phyloP scores from a whole-genome alignment of 495 filamentous ascomycete species.

The Talaromyces liani region DNA sequence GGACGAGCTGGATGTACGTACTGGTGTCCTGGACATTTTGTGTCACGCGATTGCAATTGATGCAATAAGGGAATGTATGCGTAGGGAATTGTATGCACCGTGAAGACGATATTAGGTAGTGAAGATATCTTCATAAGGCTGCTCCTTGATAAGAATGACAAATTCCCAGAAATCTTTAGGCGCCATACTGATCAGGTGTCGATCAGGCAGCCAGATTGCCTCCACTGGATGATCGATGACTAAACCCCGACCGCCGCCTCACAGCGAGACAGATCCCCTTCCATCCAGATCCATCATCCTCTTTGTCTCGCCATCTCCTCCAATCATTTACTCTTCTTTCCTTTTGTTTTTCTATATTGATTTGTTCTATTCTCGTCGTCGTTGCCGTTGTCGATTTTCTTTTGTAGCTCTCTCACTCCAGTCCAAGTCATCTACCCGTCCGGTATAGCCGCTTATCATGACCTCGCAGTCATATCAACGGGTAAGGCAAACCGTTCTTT shows the following conservation, averaged over 20 bases:
- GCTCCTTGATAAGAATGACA: not conserved
- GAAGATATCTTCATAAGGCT: too few species aligned
- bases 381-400: not conserved
- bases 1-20: constrained; percentile 10
- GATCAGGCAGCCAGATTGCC: constrained; percentile 4
- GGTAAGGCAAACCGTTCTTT: constrained; percentile 42
- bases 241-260: not conserved
- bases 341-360: not conserved
- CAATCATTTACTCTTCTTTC: not conserved
- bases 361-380: constrained; percentile 16
- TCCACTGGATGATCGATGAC: not conserved
- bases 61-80: not conserved
- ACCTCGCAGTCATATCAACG: constrained; percentile 82
- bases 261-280: not conserved
- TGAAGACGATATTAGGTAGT: not conserved
- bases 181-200: constrained; percentile 6
- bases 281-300: not conserved
- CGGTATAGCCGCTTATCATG: constrained; percentile 43
- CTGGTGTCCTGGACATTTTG: constrained; percentile 25
- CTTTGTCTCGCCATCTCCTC: constrained; percentile 11
- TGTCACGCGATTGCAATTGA: not conserved
- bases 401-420: not conserved
- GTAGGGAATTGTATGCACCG: not conserved
- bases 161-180: not conserved
- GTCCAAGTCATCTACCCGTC: not conserved